These are phyloP conservation scores for Penicillium samsonianum DNA, from an alignment of 495 filamentous ascomycete genomes.

Conservation along the genomic window DNA sequence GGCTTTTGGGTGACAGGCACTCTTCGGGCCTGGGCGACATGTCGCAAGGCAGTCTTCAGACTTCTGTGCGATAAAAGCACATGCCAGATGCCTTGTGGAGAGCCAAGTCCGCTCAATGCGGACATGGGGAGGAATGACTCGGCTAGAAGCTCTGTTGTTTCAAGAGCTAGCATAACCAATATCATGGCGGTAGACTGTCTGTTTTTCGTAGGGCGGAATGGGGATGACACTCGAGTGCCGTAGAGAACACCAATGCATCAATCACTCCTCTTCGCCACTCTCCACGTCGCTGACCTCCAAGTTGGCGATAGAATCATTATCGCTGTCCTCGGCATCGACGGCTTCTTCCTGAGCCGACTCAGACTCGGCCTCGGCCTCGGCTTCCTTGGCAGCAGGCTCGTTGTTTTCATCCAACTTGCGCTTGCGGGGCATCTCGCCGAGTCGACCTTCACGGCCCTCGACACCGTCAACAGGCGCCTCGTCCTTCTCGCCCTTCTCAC, in stretches of 20 bases:
- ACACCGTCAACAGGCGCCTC: constrained; percentile 38
- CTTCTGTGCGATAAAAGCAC: constrained; percentile 1
- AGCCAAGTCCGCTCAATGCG: constrained; percentile 2
- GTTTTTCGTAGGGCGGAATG: constrained; percentile 1
- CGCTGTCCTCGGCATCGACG: constrained; percentile 40
- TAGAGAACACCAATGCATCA: background rate
- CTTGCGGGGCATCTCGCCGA: constrained; percentile 65
- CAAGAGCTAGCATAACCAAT: constrained; percentile 11
- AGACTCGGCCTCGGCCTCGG: constrained; percentile 29
- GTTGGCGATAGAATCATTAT: constrained; percentile 45
- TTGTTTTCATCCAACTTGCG: constrained; percentile 50
- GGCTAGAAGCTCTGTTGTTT: constrained; percentile 17
- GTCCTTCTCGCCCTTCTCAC: constrained; percentile 53
- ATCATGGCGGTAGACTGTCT: constrained; percentile 1
- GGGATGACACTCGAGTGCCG: constrained; percentile 11
- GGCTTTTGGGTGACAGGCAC: background rate
- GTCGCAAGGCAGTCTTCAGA: background rate
- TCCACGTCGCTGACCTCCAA: constrained; percentile 48
- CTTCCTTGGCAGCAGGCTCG: constrained; percentile 30
- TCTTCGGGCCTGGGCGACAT: background rate
- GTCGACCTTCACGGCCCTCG: constrained; percentile 57
- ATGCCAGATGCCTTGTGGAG: background rate
- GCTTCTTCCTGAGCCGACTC: constrained; percentile 37
- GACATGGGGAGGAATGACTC: background rate
- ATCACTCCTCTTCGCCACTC: constrained; percentile 47